phyloP scores from a whole-genome alignment of 129 eudicot species.

The Chrysanthemum makinoi region DNA sequence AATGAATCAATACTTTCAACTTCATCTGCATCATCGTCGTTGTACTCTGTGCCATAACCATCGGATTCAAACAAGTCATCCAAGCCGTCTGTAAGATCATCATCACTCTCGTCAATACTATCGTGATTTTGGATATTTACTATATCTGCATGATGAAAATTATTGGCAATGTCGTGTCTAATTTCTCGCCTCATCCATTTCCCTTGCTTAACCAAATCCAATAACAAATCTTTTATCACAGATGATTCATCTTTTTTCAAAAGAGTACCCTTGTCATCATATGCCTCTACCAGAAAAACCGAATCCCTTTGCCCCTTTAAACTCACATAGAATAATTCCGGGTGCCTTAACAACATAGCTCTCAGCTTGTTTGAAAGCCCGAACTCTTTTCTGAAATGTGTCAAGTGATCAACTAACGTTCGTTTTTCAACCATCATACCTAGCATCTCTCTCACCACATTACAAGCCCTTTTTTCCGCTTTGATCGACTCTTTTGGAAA shows the following conservation, averaged over 20 bases:
- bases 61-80: slow-evolving; percentile 62
- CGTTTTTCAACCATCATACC: slow-evolving; percentile 87
- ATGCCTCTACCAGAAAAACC: slow-evolving; percentile 81
- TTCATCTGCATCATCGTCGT: slow-evolving; percentile 32
- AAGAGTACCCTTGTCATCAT: slow-evolving; percentile 65
- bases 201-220: slow-evolving; percentile 69
- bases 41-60: slow-evolving; percentile 36
- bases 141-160: slow-evolving; percentile 13
- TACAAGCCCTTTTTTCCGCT: slow-evolving; percentile 93
- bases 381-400: slow-evolving; percentile 85
- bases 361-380: slow-evolving; percentile 84
- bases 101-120: slow-evolving; percentile 31
- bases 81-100: slow-evolving; percentile 49
- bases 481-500: slow-evolving; percentile 55
- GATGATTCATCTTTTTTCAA: slow-evolving; percentile 57
- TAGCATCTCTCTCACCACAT: slow-evolving; percentile 84
- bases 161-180: slow-evolving; percentile 23
- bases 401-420: slow-evolving; percentile 87
- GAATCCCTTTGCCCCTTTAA: slow-evolving; percentile 84
- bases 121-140: slow-evolving; percentile 34
- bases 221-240: slow-evolving; percentile 40
- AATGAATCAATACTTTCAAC: slow-evolving; percentile 33
- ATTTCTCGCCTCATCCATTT: slow-evolving; percentile 68
- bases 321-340: slow-evolving; percentile 90
- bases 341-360: slow-evolving; percentile 89